Conservation (phyloP, 129 eudicot species). For the Artemisia tridentata region DNA sequence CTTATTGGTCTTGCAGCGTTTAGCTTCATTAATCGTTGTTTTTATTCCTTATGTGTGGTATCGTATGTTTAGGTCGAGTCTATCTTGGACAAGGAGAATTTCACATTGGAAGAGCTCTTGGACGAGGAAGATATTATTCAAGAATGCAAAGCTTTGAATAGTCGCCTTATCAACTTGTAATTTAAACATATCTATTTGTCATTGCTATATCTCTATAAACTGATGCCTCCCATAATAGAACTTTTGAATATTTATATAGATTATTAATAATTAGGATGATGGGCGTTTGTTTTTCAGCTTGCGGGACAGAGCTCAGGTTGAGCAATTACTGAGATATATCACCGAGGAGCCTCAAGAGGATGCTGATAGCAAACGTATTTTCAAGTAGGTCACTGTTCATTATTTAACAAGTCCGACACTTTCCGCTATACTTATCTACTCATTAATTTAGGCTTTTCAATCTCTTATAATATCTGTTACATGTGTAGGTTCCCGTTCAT, state of each 20-base stretch:
- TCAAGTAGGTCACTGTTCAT: constrained; percentile 57
- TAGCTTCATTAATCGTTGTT: neutral
- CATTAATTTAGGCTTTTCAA: no score
- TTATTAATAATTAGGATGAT: constrained; percentile 9
- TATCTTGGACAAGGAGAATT: constrained; percentile 81
- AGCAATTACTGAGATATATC: constrained; percentile 71
- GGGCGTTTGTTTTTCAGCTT: constrained; percentile 49
- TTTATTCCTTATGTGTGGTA: neutral
- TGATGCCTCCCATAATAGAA: neutral
- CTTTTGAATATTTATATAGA: constrained; percentile 11
- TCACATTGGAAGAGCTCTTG: constrained; percentile 92
- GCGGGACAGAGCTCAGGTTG: constrained; percentile 85
- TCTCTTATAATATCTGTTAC: constrained; percentile 21
- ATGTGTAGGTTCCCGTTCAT: constrained; percentile 75
- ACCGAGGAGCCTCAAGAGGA: constrained; percentile 77
- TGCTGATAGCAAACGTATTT: constrained; percentile 79
- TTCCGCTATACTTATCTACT: no score
- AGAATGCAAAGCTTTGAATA: constrained; percentile 98
- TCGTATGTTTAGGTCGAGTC: constrained; percentile 62
- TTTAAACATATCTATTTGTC: constrained; percentile 6
- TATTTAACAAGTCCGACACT: no score
- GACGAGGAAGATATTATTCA: constrained; percentile 98
- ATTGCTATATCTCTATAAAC: constrained; percentile 7
- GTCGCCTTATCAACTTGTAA: constrained; percentile 97
- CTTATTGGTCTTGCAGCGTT: neutral